A percentile compares a stretch with the other conserved stretches of the same genome.
Evolutionary conservation across 345 rosid species (phyloP).

Genomic region (Chamaenerion angustifolium): DNA sequence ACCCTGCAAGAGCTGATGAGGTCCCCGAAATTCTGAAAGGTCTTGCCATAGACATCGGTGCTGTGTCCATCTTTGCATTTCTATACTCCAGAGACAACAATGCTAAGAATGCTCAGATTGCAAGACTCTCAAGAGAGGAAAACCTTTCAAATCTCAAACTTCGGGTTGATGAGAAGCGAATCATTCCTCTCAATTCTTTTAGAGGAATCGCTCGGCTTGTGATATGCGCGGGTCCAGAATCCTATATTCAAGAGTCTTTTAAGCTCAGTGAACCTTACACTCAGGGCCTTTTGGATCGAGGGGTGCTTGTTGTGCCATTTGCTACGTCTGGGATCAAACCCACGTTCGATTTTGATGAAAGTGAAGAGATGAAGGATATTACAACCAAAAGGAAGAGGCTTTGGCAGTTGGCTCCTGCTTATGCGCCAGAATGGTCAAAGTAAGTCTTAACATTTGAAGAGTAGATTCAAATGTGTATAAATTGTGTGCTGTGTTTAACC

Average conservation of each 20-base stretch:
- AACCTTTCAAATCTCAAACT: slow-evolving; percentile 76
- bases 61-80: slow-evolving; percentile 60
- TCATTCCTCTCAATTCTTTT: slow-evolving; percentile 46
- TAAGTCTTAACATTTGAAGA: slow-evolving; percentile 19
- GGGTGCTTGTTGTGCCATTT: slow-evolving; percentile 78
- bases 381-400: slow-evolving; percentile 48
- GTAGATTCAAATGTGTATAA: neutral
- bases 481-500: too few species aligned
- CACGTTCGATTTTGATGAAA: slow-evolving; percentile 49
- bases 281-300: slow-evolving; percentile 65
- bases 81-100: slow-evolving; percentile 65
- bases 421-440: slow-evolving; percentile 63
- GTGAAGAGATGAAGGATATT: slow-evolving; percentile 40
- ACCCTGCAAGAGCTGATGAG: slow-evolving; percentile 53
- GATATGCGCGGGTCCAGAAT: slow-evolving; percentile 68
- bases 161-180: slow-evolving; percentile 50
- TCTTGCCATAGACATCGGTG: slow-evolving; percentile 66
- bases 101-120: slow-evolving; percentile 64
- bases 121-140: slow-evolving; percentile 86
- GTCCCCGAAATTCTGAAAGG: slow-evolving; percentile 51
- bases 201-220: slow-evolving; percentile 81
- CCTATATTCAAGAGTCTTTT: slow-evolving; percentile 57
- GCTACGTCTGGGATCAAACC: slow-evolving; percentile 57
- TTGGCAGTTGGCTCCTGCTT: slow-evolving; percentile 70
- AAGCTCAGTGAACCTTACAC: slow-evolving; percentile 64